Conservation (phyloP, 768 basidiomycete genomes). For the Solioccasus polychromus region DNA sequence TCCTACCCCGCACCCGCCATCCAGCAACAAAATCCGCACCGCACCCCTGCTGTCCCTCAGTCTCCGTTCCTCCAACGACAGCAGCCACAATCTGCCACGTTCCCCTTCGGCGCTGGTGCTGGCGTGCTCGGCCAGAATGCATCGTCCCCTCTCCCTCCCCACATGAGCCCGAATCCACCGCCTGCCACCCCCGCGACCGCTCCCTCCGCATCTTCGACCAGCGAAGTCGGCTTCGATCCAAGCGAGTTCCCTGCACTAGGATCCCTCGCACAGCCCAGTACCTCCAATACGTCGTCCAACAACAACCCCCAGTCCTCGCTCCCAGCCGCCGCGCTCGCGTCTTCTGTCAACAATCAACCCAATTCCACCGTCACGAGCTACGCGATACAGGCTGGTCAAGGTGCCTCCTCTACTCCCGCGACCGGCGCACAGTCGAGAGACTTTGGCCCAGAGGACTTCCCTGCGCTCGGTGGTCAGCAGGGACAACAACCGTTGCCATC, state of each 20-base stretch:
- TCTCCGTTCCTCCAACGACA: constrained; percentile 67
- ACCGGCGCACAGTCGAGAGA: constrained; percentile 23
- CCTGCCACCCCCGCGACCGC: constrained; percentile 41
- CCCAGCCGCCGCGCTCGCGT: constrained; percentile 17
- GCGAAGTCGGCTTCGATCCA: constrained; percentile 78
- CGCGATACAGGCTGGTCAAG: constrained; percentile 74
- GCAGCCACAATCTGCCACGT: constrained; percentile 39
- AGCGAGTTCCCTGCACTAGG: constrained; percentile 89
- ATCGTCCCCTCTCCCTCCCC: constrained; percentile 51
- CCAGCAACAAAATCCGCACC: constrained; percentile 57
- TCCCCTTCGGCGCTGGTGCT: constrained; percentile 51
- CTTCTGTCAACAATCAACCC: constrained; percentile 30
- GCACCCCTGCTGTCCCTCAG: constrained; percentile 54
- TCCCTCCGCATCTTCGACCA: constrained; percentile 61
- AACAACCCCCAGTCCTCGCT: constrained; percentile 34
- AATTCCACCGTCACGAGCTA: constrained; percentile 58
- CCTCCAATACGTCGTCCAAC: constrained; percentile 35
- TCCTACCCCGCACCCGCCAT: constrained; percentile 40
- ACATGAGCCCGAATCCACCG: constrained; percentile 50
- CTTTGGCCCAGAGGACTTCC: constrained; percentile 89
- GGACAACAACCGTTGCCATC: constrained; percentile 29
- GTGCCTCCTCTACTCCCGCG: constrained; percentile 23
- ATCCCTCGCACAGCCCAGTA: constrained; percentile 49
- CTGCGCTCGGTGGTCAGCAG: constrained; percentile 72
- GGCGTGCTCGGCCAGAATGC: constrained; percentile 57